Conservation (phyloP, 352 stramenopile genomes). For the Globisporangium cederbergense region DNA sequence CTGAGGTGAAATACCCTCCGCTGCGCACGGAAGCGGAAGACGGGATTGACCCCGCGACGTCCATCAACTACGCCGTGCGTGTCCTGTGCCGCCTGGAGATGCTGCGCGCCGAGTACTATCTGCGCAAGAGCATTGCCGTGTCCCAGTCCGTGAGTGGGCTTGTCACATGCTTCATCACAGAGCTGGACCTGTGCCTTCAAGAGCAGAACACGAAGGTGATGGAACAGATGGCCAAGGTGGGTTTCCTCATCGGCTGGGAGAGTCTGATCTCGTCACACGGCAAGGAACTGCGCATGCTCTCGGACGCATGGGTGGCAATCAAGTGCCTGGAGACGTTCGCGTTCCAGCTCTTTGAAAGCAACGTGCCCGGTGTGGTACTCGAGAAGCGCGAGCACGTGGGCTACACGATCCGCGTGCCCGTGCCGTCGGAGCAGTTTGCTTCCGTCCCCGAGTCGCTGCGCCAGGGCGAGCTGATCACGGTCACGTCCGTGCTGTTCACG, state of each 20-base stretch:
- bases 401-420: slow-evolving; percentile 65
- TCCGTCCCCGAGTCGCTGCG: slow-evolving; percentile 50
- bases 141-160: slow-evolving; percentile 83
- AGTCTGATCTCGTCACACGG: slow-evolving; percentile 93
- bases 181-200: slow-evolving; percentile 73
- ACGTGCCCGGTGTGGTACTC: slow-evolving; percentile 45
- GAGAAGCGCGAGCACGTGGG: slow-evolving; percentile 57
- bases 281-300: slow-evolving; percentile 95
- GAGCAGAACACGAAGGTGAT: slow-evolving; percentile 56
- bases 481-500: slow-evolving; percentile 82
- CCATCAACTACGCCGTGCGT: slow-evolving; percentile 54
- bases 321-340: slow-evolving; percentile 85
- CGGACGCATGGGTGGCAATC: slow-evolving; percentile 86
- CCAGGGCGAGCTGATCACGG: slow-evolving; percentile 50
- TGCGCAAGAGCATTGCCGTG: slow-evolving; percentile 79
- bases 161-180: slow-evolving; percentile 74
- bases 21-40: slow-evolving; percentile 70
- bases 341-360: slow-evolving; percentile 65
- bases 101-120: slow-evolving; percentile 73
- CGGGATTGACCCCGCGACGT: slow-evolving; percentile 43
- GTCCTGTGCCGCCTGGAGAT: slow-evolving; percentile 71
- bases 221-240: slow-evolving; percentile 64
- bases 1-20: slow-evolving; percentile 57
- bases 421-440: slow-evolving; percentile 40
- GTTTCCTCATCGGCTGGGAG: slow-evolving; percentile 93